phyloP scores from a whole-genome alignment of 768 basidiomycete genomes.

The Naematelia encephala region DNA sequence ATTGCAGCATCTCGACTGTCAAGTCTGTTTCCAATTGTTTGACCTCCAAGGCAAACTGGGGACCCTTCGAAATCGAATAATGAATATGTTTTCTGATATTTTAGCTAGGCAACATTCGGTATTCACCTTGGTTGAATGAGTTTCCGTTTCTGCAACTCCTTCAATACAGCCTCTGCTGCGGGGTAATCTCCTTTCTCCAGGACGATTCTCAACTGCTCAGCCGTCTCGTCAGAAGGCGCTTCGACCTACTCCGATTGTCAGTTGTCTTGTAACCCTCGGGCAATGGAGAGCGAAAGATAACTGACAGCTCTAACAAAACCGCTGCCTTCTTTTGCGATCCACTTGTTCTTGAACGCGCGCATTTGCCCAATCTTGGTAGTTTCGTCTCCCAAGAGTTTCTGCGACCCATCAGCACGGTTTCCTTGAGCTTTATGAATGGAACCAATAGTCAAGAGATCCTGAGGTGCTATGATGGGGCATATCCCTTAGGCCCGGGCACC shows the following conservation, averaged over 20 bases:
- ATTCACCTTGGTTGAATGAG: conserved; percentile 74
- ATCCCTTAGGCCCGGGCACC: no score
- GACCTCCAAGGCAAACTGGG: conserved; percentile 81
- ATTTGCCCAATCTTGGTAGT: conserved; percentile 89
- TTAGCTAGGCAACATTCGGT: background rate
- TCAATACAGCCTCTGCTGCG: conserved; percentile 71
- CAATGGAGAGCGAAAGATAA: conserved; percentile 19
- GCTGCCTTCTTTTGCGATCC: conserved; percentile 87
- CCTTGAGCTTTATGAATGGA: conserved; percentile 26
- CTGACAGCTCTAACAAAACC: conserved; percentile 78
- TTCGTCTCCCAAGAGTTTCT: conserved; percentile 72
- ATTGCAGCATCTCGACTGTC: conserved; percentile 88
- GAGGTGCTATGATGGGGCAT: no score
- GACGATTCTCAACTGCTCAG: conserved; percentile 69
- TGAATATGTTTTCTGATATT: conserved; percentile 81
- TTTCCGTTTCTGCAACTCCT: conserved; percentile 88
- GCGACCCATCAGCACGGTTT: background rate
- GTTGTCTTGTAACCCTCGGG: conserved; percentile 43
- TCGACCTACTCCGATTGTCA: conserved; percentile 51
- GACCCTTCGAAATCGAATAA: conserved; percentile 83
- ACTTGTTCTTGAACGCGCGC: conserved; percentile 92
- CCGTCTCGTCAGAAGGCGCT: conserved; percentile 70
- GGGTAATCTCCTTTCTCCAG: conserved; percentile 67
- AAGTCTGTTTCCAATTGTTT: conserved; percentile 94
- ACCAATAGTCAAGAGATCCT: no score